These are phyloP conservation scores for Scheffersomyces lignicola DNA, from an alignment of 1,139 yeast genomes.

Conservation along the genomic window DNA sequence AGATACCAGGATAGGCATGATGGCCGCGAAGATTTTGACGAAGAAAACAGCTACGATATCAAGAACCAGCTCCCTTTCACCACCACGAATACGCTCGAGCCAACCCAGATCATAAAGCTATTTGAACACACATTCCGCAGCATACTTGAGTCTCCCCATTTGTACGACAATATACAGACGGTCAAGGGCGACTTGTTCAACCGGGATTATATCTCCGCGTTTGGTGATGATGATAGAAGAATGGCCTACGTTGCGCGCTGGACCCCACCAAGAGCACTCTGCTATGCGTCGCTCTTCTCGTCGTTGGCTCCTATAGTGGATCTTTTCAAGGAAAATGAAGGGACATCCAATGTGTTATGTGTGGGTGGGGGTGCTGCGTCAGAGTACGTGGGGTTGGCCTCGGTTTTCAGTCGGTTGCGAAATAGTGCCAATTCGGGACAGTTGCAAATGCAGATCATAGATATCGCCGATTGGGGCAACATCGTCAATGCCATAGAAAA, in stretches of 20 bases:
- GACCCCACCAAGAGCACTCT: constrained; percentile 81
- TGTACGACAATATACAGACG: constrained; percentile 52
- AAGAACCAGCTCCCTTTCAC: constrained; percentile 28
- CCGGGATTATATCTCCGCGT: constrained; percentile 70
- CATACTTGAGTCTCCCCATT: constrained; percentile 45
- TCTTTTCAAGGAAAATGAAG: constrained; percentile 32
- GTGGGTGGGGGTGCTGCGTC: constrained; percentile 93
- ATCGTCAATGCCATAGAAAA: constrained; percentile 47
- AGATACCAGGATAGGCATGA: constrained; percentile 6
- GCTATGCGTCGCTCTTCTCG: constrained; percentile 67
- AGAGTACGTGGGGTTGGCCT: constrained; percentile 69
- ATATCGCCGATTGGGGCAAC: constrained; percentile 74
- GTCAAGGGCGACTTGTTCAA: constrained; percentile 72
- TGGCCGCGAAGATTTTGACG: constrained; percentile 4
- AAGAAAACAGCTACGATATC: constrained; percentile 18
- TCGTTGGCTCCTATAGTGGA: constrained; percentile 44
- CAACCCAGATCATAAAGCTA: constrained; percentile 46
- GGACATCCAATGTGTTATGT: constrained; percentile 47
- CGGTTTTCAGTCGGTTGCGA: constrained; percentile 54
- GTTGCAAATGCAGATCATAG: constrained; percentile 57
- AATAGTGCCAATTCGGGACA: constrained; percentile 31
- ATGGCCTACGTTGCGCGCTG: constrained; percentile 81
- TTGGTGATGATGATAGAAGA: constrained; percentile 61
- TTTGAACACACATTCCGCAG: constrained; percentile 48
- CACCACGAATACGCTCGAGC: constrained; percentile 27